Base-by-base conservation (phyloP, 2,329 filamentous ascomycete species). In the Gnomoniopsis smithogilvyi region DNA sequence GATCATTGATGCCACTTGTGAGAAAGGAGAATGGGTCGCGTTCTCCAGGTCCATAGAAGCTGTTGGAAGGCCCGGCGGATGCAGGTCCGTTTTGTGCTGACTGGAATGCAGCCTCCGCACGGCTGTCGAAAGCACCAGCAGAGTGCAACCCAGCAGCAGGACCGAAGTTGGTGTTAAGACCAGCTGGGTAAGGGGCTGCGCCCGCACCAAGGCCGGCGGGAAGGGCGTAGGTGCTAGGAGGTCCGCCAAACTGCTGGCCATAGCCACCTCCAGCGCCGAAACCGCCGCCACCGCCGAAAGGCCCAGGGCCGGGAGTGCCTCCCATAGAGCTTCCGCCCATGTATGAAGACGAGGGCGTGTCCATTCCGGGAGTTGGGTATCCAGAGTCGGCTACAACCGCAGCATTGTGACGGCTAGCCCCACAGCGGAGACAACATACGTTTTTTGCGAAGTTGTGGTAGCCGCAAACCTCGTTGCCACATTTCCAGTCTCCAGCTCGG, bases 361-460 rank as follows among this genome's bases (percentile, higher is more conserved):
- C 92, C 89, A 97, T 96, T 2, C 41, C 41, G 21, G 91, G 88
- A 12, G 91, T 93, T 15, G 91, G 89, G 76, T 95, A 96, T 47
- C 91, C 91, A 43, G 92, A 94, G 73, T 98, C 95, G 33, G 94
- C 94, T 59, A 98, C 92, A 53, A 99, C 91, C 17, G 94, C 93
- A 60, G 95, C 95, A 63, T 91, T 92, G 62, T 94, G 94, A 67
- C 95, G 91, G 73, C 92, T 96, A 55, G 94, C 95, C 73, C 95
- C 95, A 72, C 95, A 99, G 61, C 95, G 91, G 63, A 99, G 85
- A 75, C 95, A 99, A 76, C 92, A 96, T 59, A 98, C 94, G 69
- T 99, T 99, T 85, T 99, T 99, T 63, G 95, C 95, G 72, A 99
- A 99, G 79, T 99, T 99, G 80, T 99, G 95, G 75, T 99, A 99